Base-by-base conservation (phyloP, 441 rosid genomes). In the Hura crepitans region DNA sequence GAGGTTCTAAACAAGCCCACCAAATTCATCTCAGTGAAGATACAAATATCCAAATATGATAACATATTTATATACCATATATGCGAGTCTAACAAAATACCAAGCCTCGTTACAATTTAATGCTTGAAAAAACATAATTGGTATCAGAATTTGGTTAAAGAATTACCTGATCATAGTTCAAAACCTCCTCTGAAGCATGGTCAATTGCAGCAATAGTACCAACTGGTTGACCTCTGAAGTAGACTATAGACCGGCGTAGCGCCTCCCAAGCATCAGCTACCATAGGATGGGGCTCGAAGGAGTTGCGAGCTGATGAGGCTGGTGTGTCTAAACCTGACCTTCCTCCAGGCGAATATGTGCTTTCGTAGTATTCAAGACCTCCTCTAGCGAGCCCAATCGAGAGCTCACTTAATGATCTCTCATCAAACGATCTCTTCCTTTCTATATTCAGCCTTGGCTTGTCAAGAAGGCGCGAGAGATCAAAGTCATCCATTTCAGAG, bases 261-360 rank as follows among this genome's bases (percentile, higher is more conserved):
- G 98, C 89, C 58, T 93, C 97, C 98, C 97, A 93, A 2, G 98
- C 97, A 13, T 93, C 98, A 28, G 92, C 94, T 71, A 91, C 86
- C 97, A 91, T 93, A 0, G 98, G 96, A 58, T 89, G 98, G 9
- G 96, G 85, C 69, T 93, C 97, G 58, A 91, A 91, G 33, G 88
- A 86, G 85, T 87, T 88, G 70, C 90, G 84, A 56, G 96, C 65
- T 0, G 85, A 87, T 1, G 98, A 93, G 18, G 78, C 81, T 6
- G 98, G 97, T 0, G 97, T 87, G 68, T 87, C 86, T 28, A 86
- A 77, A 54, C 87, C 94, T 2, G 97, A 93, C 84, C 92, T 82
- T 53, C 85, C 85, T 45, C 96, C 85, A 0, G 96, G 97, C 0
- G 96, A 89, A 70, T 84, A 80, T 2, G 85, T 82, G 76, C 76